These are phyloP conservation scores for Lachancea nothofagi DNA, from an alignment of 805 yeast genomes.

Conservation along the genomic window DNA sequence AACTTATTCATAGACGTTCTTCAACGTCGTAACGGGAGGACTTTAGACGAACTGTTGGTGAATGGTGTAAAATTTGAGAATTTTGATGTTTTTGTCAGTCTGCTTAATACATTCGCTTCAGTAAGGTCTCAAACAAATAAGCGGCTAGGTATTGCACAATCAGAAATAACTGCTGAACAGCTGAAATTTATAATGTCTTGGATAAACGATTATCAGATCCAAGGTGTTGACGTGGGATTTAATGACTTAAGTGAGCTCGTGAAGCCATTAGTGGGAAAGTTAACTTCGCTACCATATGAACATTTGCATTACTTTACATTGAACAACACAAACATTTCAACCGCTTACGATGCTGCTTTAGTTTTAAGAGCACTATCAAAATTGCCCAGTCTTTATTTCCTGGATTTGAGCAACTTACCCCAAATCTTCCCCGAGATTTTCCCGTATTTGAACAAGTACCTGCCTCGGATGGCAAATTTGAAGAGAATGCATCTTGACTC, in stretches of 20 bases:
- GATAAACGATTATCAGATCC: conserved; percentile 40
- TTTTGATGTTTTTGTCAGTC: conserved; percentile 42
- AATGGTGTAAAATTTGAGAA: conserved; percentile 70
- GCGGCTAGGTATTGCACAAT: conserved; percentile 73
- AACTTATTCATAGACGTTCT: conserved; percentile 63
- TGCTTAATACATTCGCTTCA: conserved; percentile 52
- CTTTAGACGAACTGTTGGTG: conserved; percentile 64
- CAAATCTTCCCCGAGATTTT: conserved; percentile 59
- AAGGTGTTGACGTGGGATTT: conserved; percentile 78
- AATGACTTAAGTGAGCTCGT: conserved; percentile 50
- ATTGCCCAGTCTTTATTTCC: conserved; percentile 55
- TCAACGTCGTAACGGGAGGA: conserved; percentile 55
- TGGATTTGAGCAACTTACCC: conserved; percentile 71
- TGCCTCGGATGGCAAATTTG: conserved; percentile 64
- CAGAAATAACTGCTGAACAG: conserved; percentile 55
- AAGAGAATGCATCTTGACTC: conserved; percentile 66
- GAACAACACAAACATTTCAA: conserved; percentile 55
- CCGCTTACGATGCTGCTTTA: conserved; percentile 45
- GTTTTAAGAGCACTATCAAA: conserved; percentile 47
- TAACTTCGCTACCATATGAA: conserved; percentile 17
- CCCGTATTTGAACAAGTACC: conserved; percentile 50
- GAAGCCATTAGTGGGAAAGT: conserved; percentile 24
- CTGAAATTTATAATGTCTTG: conserved; percentile 52
- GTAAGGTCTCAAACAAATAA: conserved; percentile 23
- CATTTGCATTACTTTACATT: conserved; percentile 50